Percentiles rank a stretch among this genome's conserved stretches.
These are phyloP conservation scores for Rhizopogon salebrosus DNA, from an alignment of 768 basidiomycete genomes.

Conservation along the genomic window DNA sequence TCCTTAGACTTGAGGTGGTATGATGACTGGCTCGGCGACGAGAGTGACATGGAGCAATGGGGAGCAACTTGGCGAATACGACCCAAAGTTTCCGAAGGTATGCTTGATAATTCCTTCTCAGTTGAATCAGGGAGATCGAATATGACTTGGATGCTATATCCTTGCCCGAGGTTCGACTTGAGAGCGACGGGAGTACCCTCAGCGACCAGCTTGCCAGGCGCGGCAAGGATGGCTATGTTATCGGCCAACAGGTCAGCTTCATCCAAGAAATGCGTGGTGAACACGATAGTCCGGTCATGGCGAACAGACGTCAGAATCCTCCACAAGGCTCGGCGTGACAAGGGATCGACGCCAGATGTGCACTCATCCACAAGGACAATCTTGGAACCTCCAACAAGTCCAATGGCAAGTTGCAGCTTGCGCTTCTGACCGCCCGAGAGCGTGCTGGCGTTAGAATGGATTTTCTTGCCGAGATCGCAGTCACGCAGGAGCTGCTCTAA, in stretches of 20 bases:
- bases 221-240: constrained; percentile 67
- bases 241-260: constrained; percentile 78
- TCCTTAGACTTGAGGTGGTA: constrained; percentile 65
- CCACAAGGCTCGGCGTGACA: constrained; percentile 77
- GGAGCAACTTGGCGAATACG: constrained; percentile 43
- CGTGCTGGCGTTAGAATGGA: constrained; percentile 57
- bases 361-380: constrained; percentile 64
- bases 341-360: constrained; percentile 78
- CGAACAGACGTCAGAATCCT: constrained; percentile 63
- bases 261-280: constrained; percentile 81
- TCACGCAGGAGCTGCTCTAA: constrained; percentile 59
- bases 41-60: constrained; percentile 33
- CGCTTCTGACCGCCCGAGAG: constrained; percentile 80
- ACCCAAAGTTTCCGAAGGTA: constrained; percentile 30
- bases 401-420: constrained; percentile 80
- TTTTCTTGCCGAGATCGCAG: constrained; percentile 70
- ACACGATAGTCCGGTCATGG: constrained; percentile 61
- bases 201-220: constrained; percentile 71
- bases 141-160: constrained; percentile 58
- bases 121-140: constrained; percentile 34
- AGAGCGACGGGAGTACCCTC: constrained; percentile 70
- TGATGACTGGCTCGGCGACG: constrained; percentile 38
- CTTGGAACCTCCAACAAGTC: constrained; percentile 70
- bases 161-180: constrained; percentile 66
- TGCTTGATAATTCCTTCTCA: constrained; percentile 13